Base-by-base conservation (phyloP, 1,284 basidiomycete genomes). In the Apiotrichum sp. region DNA sequence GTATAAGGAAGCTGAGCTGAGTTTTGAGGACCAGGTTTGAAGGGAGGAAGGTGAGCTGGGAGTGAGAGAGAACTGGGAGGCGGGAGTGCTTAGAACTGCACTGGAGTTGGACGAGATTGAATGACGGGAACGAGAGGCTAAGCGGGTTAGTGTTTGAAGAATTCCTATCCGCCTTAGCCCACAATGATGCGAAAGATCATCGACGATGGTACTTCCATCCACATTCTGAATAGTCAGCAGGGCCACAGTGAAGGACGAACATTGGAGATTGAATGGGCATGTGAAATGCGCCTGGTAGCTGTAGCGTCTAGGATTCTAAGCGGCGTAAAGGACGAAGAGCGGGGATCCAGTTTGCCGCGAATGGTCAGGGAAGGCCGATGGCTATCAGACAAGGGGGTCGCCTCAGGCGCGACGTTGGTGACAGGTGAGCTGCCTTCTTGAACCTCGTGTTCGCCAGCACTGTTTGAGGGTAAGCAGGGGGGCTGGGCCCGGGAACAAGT, bases 341-440 rank as follows among this genome's bases (percentile, higher is more conserved):
- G 43, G 11, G 55, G 50, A 36, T 56, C 55, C 39, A 56, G 50
- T 50, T 52, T 39, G 9, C 45, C 45, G 2, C 33, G 10, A 6
- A 8, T 8, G 10, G 33, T 6, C 3, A 35, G 16, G 13, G 45
- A 35, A 6, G 33, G n/a, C 3, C 33, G 6, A 22, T 6, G 36
- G 42, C 51, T 22, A 41, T 31, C 35, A 36, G 35, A 36, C n/a
- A n/a, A n/a, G n/a, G n/a, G n/a, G n/a, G n/a, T n/a, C n/a, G n/a
- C n/a, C n/a, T n/a, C n/a, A n/a, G n/a, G n/a, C n/a, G n/a, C n/a
- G n/a, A n/a, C n/a, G n/a, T n/a, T n/a, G n/a, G n/a, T n/a, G n/a
- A n/a, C n/a, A n/a, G n/a, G n/a, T n/a, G n/a, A n/a, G n/a, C n/a
- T n/a, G n/a, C n/a, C n/a, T n/a, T n/a, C n/a, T n/a, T n/a, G n/a